Evolutionary conservation across 805 yeast species (phyloP).

Genomic region (Helenozyma baotianmanensis): DNA sequence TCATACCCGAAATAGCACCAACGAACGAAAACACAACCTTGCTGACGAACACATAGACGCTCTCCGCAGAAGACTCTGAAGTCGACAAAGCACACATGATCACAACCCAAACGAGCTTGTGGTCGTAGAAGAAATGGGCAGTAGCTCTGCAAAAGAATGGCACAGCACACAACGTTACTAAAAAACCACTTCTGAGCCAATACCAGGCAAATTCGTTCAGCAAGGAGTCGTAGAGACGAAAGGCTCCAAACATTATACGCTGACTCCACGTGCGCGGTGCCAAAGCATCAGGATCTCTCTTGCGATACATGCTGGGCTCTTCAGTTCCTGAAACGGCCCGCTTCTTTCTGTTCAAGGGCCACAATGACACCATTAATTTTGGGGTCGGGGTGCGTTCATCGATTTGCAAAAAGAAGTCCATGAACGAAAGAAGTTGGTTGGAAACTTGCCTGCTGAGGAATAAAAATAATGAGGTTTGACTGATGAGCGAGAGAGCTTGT

Average conservation of each 20-base stretch:
- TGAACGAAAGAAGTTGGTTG: slow-evolving; percentile 9
- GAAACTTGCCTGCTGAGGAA: slow-evolving; percentile 17
- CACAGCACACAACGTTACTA: slow-evolving; percentile 19
- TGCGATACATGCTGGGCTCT: slow-evolving; percentile 1
- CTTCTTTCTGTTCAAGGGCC: slow-evolving; percentile 10
- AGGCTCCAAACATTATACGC: slow-evolving; percentile 12
- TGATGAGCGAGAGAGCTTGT: slow-evolving; percentile 22
- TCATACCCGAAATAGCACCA: slow-evolving; percentile 27
- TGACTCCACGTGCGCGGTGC: slow-evolving; percentile 23
- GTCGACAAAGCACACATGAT: slow-evolving; percentile 29
- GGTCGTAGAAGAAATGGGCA: slow-evolving; percentile 24
- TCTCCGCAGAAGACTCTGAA: slow-evolving; percentile 27
- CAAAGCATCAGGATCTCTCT: slow-evolving; percentile 26
- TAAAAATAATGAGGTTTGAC: slow-evolving; percentile 20
- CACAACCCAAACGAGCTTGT: slow-evolving; percentile 27
- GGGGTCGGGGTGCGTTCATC: slow-evolving; percentile 22
- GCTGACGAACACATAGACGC: slow-evolving; percentile 21
- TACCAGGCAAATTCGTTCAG: slow-evolving; percentile 23
- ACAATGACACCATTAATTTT: slow-evolving; percentile 9
- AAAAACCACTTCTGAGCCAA: slow-evolving; percentile 24
- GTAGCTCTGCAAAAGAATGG: slow-evolving; percentile 26
- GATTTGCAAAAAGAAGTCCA: slow-evolving; percentile 18
- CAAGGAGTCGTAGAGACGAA: slow-evolving; percentile 15
- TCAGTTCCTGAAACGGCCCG: too few species aligned
- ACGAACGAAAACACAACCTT: slow-evolving; percentile 23